Evolutionary conservation across 176 grass and related monocot genomes (phyloP).

Genomic region (Raddia distichophylla): DNA sequence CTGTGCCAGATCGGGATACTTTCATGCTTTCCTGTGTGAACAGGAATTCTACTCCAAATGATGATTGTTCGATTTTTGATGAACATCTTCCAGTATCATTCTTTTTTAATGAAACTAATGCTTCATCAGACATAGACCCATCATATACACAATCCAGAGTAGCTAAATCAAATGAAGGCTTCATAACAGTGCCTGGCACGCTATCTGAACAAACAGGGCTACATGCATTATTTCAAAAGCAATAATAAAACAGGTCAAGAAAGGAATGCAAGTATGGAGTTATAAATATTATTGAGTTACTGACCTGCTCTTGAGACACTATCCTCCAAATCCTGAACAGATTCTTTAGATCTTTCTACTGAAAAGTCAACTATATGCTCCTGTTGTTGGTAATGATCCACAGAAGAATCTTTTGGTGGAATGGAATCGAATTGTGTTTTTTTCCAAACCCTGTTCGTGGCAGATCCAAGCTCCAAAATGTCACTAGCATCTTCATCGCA

Average conservation of each 20-base stretch:
- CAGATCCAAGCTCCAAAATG: background rate
- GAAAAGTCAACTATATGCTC: background rate
- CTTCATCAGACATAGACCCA: constrained; percentile 28
- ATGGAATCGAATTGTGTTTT: background rate
- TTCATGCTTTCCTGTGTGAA: constrained; percentile 1
- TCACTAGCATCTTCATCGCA: constrained; percentile 8
- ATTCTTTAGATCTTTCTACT: background rate
- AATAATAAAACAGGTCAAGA: background rate
- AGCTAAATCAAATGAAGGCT: constrained; percentile 8
- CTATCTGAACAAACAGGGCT: constrained; percentile 11
- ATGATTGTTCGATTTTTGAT: constrained; percentile 26
- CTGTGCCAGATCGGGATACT: background rate
- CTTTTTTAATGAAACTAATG: background rate
- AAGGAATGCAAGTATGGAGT: background rate
- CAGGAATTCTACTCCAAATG: constrained; percentile 24
- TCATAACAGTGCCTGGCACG: constrained; percentile 21
- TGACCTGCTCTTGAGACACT: constrained; percentile 25
- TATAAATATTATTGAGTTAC: constrained; percentile 12
- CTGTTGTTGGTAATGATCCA: background rate
- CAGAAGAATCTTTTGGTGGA: constrained; percentile 26
- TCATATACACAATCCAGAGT: constrained; percentile 8
- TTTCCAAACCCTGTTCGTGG: background rate
- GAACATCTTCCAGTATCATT: constrained; percentile 38
- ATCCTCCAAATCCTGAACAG: background rate
- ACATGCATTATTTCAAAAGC: constrained; percentile 5